Base-by-base conservation (phyloP, 352 stramenopile species). In the Phytophthora agathidicida region DNA sequence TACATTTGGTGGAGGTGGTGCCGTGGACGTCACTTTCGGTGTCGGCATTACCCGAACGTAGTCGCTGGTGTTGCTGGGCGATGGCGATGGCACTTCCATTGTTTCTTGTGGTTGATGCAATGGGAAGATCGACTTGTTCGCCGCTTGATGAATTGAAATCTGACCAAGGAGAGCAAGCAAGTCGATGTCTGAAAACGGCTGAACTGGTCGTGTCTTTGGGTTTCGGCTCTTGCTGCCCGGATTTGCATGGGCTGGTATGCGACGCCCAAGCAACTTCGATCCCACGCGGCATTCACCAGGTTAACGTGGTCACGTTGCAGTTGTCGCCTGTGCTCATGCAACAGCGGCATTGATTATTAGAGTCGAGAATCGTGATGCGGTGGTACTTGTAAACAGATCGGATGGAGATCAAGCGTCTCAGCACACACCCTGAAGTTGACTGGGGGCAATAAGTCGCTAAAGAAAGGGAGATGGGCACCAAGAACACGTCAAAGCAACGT, bases 321-420 rank as follows among this genome's bases (percentile, higher is more conserved):
- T 30, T 44, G 19, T 27, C 8, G 17, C 27, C 9, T 11, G 19
- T 8, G 20, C n/a, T 51, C 24, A 20, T 28, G 39, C 30, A 60
- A 17, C 51, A 27, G 28, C 39, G 38, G 23, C 20, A 60, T 60
- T 42, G 31, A 52, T 51, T 60, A 45, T 60, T 37, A 35, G 51
- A 60, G 51, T 60, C 51, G 28, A 32, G 20, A 45, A 52, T 60
- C 51, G 51, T 60, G 51, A 60, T 60, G 51, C 51, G 30, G 51
- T 30, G 51, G 51, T 49, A 60, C 32, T 37, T 31, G 13, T 3
- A 43, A 33, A 27, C 16, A 11, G 19, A 33, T 38, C 35, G 51
- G 41, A 45, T 60, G 51, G 51, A 51, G 30, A 22, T 20, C 16
- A 28, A 52, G 22, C 16, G 14, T 28, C 50, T n/a, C 16, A 5